phyloP scores from a whole-genome alignment of 208 protist genomes.

The Leishmania turanica region DNA sequence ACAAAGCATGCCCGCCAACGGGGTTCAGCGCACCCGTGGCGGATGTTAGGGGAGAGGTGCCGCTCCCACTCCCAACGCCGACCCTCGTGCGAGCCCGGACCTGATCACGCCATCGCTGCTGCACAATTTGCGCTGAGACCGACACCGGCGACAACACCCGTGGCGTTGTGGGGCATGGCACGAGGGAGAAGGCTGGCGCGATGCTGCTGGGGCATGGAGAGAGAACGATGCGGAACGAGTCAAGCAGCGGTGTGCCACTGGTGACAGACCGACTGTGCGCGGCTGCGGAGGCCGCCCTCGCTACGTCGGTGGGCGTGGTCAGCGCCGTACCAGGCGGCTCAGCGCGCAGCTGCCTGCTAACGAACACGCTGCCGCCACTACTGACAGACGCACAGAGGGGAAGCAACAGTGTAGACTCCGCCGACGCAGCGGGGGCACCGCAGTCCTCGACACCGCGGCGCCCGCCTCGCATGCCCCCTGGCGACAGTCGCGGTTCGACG shows the following conservation, averaged over 20 bases:
- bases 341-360: background rate
- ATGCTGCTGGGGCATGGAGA: slow-evolving; percentile 43
- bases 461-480: background rate
- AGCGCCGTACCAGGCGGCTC: too few relatives aligned
- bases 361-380: background rate
- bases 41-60: background rate
- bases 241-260: slow-evolving; percentile 4
- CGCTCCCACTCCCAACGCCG: background rate
- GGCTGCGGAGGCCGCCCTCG: background rate
- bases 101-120: slow-evolving; percentile 17
- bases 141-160: slow-evolving; percentile 10
- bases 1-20: background rate
- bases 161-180: slow-evolving; percentile 18
- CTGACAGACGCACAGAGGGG: background rate
- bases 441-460: background rate
- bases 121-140: slow-evolving; percentile 7
- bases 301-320: background rate
- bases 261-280: background rate
- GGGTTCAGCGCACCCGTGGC: background rate
- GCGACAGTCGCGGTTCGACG: background rate
- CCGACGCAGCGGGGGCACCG: background rate
- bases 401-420: background rate
- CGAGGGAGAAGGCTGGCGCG: slow-evolving; percentile 39
- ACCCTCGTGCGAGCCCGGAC: slow-evolving; percentile 5
- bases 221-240: slow-evolving; percentile 31